These are phyloP conservation scores for Ceratocystis albifundus DNA, from an alignment of 2,329 filamentous ascomycete species.

Conservation along the genomic window DNA sequence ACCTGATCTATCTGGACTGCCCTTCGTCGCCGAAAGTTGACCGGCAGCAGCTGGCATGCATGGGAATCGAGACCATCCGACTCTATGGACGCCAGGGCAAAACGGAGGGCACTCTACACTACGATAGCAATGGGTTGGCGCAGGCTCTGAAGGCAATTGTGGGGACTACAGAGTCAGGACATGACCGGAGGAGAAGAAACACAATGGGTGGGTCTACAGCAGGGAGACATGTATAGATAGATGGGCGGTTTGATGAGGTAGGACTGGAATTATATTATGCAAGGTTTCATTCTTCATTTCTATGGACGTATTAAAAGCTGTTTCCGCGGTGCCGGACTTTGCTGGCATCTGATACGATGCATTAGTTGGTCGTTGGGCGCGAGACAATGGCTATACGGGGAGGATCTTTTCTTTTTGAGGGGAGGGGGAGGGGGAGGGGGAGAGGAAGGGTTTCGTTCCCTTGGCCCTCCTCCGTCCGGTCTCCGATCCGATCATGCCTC, in stretches of 20 bases:
- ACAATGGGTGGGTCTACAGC: conserved; percentile 30
- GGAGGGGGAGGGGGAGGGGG: too few species aligned
- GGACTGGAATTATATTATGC: neutral
- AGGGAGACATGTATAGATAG: neutral
- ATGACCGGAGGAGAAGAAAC: conserved; percentile 36
- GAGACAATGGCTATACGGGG: too few species aligned
- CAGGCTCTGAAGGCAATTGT: conserved; percentile 69
- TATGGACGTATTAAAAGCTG: too few species aligned
- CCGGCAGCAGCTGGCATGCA: conserved; percentile 44
- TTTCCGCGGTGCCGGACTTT: too few species aligned
- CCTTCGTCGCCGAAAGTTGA: conserved; percentile 60
- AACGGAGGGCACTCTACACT: conserved; percentile 41
- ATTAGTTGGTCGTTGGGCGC: too few species aligned
- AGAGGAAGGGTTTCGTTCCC: too few species aligned
- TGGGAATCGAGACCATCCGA: conserved; percentile 67
- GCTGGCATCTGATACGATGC: too few species aligned
- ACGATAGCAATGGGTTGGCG: conserved; percentile 63
- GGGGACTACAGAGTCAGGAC: conserved; percentile 39
- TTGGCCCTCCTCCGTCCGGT: too few species aligned
- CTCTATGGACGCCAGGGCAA: conserved; percentile 56
- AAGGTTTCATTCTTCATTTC: neutral
- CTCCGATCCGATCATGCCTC: too few species aligned
- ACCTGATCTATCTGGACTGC: conserved; percentile 69
- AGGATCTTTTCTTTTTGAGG: too few species aligned
- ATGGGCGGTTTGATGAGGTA: neutral